Percentiles rank a stretch among this genome's conserved stretches.
phyloP scores from a whole-genome alignment of 176 grass and related monocot genomes.

The Metroxylon sagu region DNA sequence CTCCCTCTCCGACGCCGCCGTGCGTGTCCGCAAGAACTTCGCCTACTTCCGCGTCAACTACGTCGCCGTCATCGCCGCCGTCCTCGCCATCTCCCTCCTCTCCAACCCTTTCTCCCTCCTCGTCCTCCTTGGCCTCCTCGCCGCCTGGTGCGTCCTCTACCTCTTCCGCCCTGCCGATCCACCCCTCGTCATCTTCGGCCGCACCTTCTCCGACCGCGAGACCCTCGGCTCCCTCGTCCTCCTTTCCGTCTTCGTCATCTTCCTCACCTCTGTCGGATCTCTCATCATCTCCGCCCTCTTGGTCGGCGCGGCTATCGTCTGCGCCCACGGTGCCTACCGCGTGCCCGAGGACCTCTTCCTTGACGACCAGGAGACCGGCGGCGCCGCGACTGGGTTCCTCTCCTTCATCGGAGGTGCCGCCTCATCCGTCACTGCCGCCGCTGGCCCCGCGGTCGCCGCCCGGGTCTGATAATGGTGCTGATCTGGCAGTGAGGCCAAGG shows the following conservation, averaged over 20 bases:
- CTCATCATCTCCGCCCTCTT: slow-evolving; percentile 78
- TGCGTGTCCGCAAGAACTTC: slow-evolving; percentile 74
- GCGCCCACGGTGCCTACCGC: slow-evolving; percentile 59
- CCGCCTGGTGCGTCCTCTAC: slow-evolving; percentile 85
- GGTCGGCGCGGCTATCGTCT: slow-evolving; percentile 47
- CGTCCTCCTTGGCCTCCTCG: slow-evolving; percentile 56
- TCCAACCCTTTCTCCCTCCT: slow-evolving; percentile 76
- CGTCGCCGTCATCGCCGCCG: slow-evolving; percentile 53
- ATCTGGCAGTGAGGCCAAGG: too few species aligned
- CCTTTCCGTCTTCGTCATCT: slow-evolving; percentile 53
- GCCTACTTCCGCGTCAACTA: slow-evolving; percentile 96
- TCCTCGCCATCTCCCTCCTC: slow-evolving; percentile 65
- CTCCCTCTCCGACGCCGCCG: slow-evolving; percentile 71
- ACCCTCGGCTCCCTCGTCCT: slow-evolving; percentile 68
- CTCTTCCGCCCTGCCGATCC: slow-evolving; percentile 74
- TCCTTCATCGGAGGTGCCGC: slow-evolving; percentile 57
- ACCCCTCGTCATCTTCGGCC: slow-evolving; percentile 81
- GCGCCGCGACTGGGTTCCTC: slow-evolving; percentile 37
- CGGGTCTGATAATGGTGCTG: slow-evolving; percentile 8
- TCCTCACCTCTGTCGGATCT: slow-evolving; percentile 78
- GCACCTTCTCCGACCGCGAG: slow-evolving; percentile 78
- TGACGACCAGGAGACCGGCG: slow-evolving; percentile 44
- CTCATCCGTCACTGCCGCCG: neutral
- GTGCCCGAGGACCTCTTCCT: slow-evolving; percentile 89
- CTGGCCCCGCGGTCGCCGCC: slow-evolving; percentile 2